These are phyloP conservation scores for Globisporangium nodosum DNA, from an alignment of 352 stramenopile genomes.

Conservation along the genomic window DNA sequence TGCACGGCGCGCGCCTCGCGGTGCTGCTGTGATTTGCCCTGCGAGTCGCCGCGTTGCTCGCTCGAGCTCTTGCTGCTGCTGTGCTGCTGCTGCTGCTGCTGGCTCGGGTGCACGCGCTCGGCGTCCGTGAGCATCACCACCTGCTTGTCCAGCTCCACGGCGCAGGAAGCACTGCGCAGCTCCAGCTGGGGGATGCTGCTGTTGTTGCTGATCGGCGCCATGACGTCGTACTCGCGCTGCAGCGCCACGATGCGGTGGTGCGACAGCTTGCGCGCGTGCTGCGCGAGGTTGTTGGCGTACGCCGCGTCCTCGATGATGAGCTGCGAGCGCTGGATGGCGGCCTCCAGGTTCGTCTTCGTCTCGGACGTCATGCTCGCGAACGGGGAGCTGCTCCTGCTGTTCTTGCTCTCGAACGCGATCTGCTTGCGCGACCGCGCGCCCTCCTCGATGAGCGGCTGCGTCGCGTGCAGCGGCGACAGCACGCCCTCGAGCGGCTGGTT, in stretches of 20 bases:
- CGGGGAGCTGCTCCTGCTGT: constrained; percentile 6
- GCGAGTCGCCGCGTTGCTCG: not conserved
- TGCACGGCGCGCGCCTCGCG: not conserved
- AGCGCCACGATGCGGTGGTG: constrained; percentile 58
- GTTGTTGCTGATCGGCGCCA: constrained; percentile 15
- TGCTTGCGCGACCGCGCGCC: constrained; percentile 17
- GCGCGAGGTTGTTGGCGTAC: constrained; percentile 59
- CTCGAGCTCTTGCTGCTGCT: constrained; percentile 8
- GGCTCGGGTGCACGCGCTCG: not conserved
- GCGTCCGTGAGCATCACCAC: constrained; percentile 10
- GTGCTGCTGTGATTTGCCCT: not conserved
- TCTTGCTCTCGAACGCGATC: constrained; percentile 16
- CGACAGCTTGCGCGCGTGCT: constrained; percentile 66
- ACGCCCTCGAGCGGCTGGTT: constrained; percentile 4
- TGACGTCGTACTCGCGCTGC: constrained; percentile 52
- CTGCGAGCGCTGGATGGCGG: constrained; percentile 38
- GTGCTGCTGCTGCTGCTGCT: constrained; percentile 2
- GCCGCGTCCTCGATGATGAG: constrained; percentile 61
- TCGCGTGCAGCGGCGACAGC: constrained; percentile 12
- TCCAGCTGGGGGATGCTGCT: constrained; percentile 9
- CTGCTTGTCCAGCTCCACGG: constrained; percentile 2
- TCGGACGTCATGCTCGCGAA: constrained; percentile 14
- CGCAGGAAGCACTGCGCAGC: not conserved
- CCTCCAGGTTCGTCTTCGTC: constrained; percentile 35
- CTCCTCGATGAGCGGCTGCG: constrained; percentile 16